A percentile compares a stretch with the other conserved stretches of the same genome.
Evolutionary conservation across 106 monocot species (phyloP).

Genomic region (Dactylorhiza incarnata): DNA sequence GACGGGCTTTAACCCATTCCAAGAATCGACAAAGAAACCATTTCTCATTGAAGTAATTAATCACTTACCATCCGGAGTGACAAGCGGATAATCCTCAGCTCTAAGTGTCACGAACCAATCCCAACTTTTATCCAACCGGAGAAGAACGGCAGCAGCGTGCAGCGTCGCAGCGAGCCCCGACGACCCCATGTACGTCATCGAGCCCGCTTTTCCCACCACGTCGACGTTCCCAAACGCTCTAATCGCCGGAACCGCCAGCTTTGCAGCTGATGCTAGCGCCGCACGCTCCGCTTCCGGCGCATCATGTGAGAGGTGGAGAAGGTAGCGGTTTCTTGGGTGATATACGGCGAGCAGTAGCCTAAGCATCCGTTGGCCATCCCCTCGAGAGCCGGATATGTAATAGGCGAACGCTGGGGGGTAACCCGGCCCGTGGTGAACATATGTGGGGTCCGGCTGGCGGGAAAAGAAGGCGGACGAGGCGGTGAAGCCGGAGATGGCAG

Average conservation of each 20-base stretch:
- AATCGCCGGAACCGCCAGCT: conserved; percentile 23
- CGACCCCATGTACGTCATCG: conserved; percentile 48
- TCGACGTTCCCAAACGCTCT: conserved; percentile 58
- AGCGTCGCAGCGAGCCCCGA: conserved; percentile 43
- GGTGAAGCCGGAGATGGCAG: conserved; percentile 39
- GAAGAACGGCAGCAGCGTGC: conserved; percentile 45
- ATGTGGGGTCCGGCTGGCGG: conserved; percentile 7
- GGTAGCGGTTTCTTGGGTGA: conserved; percentile 64
- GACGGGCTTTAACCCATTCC: neutral
- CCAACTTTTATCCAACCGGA: conserved; percentile 43
- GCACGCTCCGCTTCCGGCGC: conserved; percentile 37
- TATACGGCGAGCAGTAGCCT: conserved; percentile 54
- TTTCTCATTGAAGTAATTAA: neutral
- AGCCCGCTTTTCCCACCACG: conserved; percentile 41
- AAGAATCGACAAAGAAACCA: neutral
- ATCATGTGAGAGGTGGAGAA: conserved; percentile 39
- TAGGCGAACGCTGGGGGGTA: conserved; percentile 54
- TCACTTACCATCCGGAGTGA: conserved; percentile 62
- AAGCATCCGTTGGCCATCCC: conserved; percentile 29
- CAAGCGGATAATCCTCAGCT: conserved; percentile 55
- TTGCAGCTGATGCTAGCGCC: conserved; percentile 15
- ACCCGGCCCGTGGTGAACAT: conserved; percentile 8
- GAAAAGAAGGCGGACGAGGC: conserved; percentile 24
- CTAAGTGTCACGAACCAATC: conserved; percentile 72
- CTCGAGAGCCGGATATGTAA: conserved; percentile 38